These are phyloP conservation scores for Aspergillus leporis DNA, from an alignment of 495 filamentous ascomycete genomes.

Conservation along the genomic window DNA sequence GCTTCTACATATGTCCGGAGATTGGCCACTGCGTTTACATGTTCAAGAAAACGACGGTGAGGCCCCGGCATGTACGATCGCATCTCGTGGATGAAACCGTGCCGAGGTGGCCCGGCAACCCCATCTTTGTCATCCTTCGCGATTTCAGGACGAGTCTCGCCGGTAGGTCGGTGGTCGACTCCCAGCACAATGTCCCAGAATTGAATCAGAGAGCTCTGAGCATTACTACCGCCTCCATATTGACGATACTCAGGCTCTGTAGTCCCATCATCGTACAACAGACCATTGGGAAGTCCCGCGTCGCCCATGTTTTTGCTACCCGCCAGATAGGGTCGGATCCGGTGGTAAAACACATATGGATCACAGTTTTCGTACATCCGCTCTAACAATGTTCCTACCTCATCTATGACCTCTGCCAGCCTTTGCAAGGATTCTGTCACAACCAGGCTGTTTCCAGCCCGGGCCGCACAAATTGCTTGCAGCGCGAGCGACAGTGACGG, in stretches of 20 bases:
- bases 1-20: slow-evolving; percentile 81
- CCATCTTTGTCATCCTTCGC: slow-evolving; percentile 44
- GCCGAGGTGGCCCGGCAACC: slow-evolving; percentile 56
- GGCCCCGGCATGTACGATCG: slow-evolving; percentile 93
- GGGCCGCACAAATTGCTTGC: slow-evolving; percentile 79
- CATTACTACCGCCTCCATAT: slow-evolving; percentile 89
- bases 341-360: slow-evolving; percentile 89
- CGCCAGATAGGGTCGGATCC: slow-evolving; percentile 89
- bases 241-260: slow-evolving; percentile 68
- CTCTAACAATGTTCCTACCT: slow-evolving; percentile 69
- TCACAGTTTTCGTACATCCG: slow-evolving; percentile 94
- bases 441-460: slow-evolving; percentile 62
- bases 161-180: slow-evolving; percentile 88
- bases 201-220: slow-evolving; percentile 91
- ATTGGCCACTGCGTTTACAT: slow-evolving; percentile 79
- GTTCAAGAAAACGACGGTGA: slow-evolving; percentile 83
- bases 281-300: slow-evolving; percentile 82
- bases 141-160: slow-evolving; percentile 53
- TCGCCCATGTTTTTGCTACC: slow-evolving; percentile 96
- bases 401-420: slow-evolving; percentile 86
- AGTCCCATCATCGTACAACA: slow-evolving; percentile 80
- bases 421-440: slow-evolving; percentile 73
- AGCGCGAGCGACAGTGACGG: slow-evolving; percentile 90
- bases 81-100: slow-evolving; percentile 97
- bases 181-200: slow-evolving; percentile 94